Evolutionary conservation across 345 rosid species (phyloP), one percentile per base, ranked within the genome.

Genomic region (Lepidium sativum): DNA sequence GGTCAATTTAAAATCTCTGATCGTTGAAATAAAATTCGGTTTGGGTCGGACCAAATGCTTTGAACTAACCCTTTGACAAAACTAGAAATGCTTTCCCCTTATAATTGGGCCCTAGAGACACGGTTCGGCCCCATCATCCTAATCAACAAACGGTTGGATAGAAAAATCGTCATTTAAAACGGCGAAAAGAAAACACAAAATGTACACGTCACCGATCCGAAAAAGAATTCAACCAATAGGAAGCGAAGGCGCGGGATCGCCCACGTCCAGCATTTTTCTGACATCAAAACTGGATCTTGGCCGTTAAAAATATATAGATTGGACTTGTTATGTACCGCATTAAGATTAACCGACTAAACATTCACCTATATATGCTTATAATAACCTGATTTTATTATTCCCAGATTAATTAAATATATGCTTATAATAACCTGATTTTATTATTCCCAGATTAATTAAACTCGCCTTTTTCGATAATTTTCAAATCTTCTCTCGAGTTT

Each of bases 131-230:
- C 64, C 18, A n/a, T 4, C 20, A 4, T 11, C 8, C 5, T 18
- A 35, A 18, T 18, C 57, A 52, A 40, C 59, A 32, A 60, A 59
- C 67, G 25, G 34, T 14, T 15, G 20, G 0, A 41, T 60, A 25
- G 29, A 9, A 9, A 21, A 9, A 34, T 3, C 35, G 21, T 48
- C 34, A 14, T 32, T 20, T 13, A 2, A 9, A 21, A 12, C 31
- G 39, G 16, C 1, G n/a, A 9, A 32, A 71, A 63, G 70, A 71
- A 71, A 71, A 70, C 63, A 70, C 63, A 70, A 71, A 57, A 48
- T 49, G 2, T 39, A 60, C 71, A 65, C 55, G 71, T 72, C 76
- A 65, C 0, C 67, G 11, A 72, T 57, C 67, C 49, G 0, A 0
- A 0, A 0, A 7, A 6, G 1, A 17, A 5, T 0, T 5, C 0